These are phyloP conservation scores for Karstenula rhodostoma DNA, from an alignment of 2,329 filamentous ascomycete species.

Conservation along the genomic window DNA sequence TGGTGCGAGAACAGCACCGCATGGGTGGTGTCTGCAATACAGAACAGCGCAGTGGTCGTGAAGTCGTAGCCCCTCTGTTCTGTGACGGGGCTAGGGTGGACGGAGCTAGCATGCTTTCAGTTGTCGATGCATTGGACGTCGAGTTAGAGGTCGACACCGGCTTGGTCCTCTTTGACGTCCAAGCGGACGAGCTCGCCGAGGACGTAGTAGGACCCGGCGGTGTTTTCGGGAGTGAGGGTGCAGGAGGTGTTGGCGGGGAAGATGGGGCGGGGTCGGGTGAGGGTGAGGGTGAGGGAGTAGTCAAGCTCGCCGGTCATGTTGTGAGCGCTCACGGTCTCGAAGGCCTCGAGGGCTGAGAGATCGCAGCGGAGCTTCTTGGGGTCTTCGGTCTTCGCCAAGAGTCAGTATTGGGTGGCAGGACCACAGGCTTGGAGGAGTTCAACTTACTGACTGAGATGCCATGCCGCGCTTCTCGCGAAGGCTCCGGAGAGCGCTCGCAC, in stretches of 20 bases:
- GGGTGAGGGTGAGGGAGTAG: conserved; percentile 25
- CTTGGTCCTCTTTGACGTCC: conserved; percentile 56
- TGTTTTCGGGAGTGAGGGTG: conserved; percentile 36
- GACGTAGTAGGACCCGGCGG: conserved; percentile 46
- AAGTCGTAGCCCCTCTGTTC: neutral
- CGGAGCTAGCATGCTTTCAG: neutral
- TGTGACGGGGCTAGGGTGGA: neutral
- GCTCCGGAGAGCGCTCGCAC: conserved; percentile 24
- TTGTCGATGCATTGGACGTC: conserved; percentile 61
- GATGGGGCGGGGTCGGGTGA: conserved; percentile 22
- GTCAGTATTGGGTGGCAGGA: neutral
- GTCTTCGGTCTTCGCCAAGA: too few species aligned
- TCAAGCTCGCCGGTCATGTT: conserved; percentile 35
- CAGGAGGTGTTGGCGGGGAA: conserved; percentile 34
- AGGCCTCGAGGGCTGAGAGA: conserved; percentile 39
- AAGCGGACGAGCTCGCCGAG: conserved; percentile 58
- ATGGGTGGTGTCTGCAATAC: neutral
- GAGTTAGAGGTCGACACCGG: conserved; percentile 57
- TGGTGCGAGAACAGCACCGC: neutral
- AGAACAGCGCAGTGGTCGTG: neutral
- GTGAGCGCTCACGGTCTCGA: conserved; percentile 41
- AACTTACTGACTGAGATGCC: conserved; percentile 27
- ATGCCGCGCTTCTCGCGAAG: conserved; percentile 39
- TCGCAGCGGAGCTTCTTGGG: conserved; percentile 37
- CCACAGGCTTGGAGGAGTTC: neutral